These are phyloP conservation scores for Nepenthes gracilis DNA, from an alignment of 148 eudicot species.

Conservation along the genomic window DNA sequence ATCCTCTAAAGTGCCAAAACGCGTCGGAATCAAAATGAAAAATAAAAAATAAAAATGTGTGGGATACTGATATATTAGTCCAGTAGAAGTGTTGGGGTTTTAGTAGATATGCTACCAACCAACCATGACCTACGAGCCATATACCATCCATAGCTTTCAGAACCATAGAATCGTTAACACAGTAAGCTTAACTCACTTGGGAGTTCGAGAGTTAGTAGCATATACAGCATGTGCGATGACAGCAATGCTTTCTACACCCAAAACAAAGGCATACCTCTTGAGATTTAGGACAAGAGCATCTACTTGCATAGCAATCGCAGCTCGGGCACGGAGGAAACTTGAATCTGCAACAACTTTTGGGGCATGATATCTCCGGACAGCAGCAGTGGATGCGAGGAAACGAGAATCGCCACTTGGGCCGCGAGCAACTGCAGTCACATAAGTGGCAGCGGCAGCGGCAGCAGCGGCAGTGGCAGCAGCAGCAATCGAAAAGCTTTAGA, in stretches of 20 bases:
- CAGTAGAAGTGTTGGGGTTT: too few species aligned
- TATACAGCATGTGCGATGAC: conserved; percentile 23
- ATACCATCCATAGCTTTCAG: too few species aligned
- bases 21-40: too few species aligned
- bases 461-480: conserved; percentile 14
- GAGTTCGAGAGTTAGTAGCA: conserved; percentile 19
- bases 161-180: too few species aligned
- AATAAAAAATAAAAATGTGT: too few species aligned
- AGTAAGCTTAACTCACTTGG: too few species aligned
- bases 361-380: conserved; percentile 23
- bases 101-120: too few species aligned
- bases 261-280: conserved; percentile 32
- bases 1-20: too few species aligned
- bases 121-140: too few species aligned
- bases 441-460: conserved; percentile 8
- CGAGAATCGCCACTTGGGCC: conserved; percentile 30
- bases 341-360: conserved; percentile 6
- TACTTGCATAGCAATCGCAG: conserved; percentile 20
- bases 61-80: too few species aligned
- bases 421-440: conserved; percentile 11
- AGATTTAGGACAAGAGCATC: conserved; percentile 28
- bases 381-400: conserved; percentile 26
- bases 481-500: conserved; percentile 28
- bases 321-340: conserved; percentile 10
- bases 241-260: conserved; percentile 41